Base-by-base conservation (phyloP, 176 grass and related monocot genomes). In the Pontederia crassipes region DNA sequence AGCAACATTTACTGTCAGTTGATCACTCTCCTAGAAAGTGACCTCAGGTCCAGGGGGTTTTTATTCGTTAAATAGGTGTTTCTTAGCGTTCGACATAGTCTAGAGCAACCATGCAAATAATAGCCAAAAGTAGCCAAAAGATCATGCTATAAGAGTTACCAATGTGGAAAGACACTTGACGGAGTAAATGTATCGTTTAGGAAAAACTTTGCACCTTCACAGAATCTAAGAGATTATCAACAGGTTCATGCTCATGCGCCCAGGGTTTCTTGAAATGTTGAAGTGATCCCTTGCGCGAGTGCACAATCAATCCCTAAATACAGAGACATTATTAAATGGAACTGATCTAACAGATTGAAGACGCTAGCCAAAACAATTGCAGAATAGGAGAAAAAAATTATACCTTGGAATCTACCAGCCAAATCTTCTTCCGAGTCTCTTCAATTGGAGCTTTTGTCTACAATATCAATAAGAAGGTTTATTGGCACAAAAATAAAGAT, bases 241-340 rank as follows among this genome's bases (percentile, higher is more conserved):
- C 58, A 62, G 67, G 79, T 61, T 82, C 73, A 62, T 91, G 92
- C 13, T 97, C 81, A 78, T 97, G 92, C 10, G 92, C 92, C 92
- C 92, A 91, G 55, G 92, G 87, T 80, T 97, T 82, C 84, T 97
- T 97, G 73, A 97, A 97, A 67, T 88, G 92, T 81, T 97, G 87
- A 78, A 97, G 92, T 20, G 92, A 83, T 46, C 85, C 81, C 73
- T 82, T 76, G 65, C 92, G 81, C n/a, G 87, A 62, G 65, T 52
- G 78, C 54, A 91, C 81, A 28, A 97, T 87, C 71, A 97, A 78
- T 11, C 92, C 92, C 92, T 97, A 20, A 2, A 78, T 67, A 55
- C 28, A 32, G 81, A 9, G 72, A 68, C 14, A 55, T 75, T 66
- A 48, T n/a, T 52, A 80, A 9, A 57, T 62, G 32, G 32, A 40